Conservation (phyloP, 2,329 filamentous ascomycete genomes). For the Colletotrichum brevisporum region DNA sequence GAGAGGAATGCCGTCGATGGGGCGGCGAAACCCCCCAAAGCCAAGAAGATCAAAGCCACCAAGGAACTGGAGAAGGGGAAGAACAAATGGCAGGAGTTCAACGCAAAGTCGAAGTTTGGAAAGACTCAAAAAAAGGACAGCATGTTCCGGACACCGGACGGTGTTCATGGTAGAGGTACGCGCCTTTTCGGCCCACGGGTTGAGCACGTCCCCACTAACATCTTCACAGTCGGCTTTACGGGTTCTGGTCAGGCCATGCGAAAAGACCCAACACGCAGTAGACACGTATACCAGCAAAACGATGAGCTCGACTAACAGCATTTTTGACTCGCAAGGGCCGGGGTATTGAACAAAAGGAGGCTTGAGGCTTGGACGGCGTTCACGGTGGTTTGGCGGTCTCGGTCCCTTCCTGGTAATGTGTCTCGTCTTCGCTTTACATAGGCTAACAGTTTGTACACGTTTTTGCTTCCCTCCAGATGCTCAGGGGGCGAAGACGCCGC, state of each 20-base stretch:
- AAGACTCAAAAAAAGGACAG: conserved; percentile 86
- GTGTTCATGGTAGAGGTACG: conserved; percentile 87
- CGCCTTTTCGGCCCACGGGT: background rate
- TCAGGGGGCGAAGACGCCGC: conserved; percentile 16
- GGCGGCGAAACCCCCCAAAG: conserved; percentile 78
- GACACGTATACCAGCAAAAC: conserved; percentile 86
- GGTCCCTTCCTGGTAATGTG: conserved; percentile 41
- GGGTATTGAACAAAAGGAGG: conserved; percentile 38
- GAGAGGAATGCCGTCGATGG: conserved; percentile 75
- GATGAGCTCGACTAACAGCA: conserved; percentile 77
- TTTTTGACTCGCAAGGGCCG: conserved; percentile 43
- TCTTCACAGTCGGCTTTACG: conserved; percentile 85
- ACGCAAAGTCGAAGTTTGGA: conserved; percentile 79
- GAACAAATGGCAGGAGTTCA: conserved; percentile 95
- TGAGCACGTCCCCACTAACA: conserved; percentile 26
- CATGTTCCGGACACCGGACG: conserved; percentile 95
- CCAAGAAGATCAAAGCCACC: conserved; percentile 92
- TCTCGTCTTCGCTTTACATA: conserved; percentile 38
- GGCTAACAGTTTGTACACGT: conserved; percentile 38
- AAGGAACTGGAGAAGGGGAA: conserved; percentile 93
- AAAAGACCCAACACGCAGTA: conserved; percentile 85
- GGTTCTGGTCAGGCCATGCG: conserved; percentile 97
- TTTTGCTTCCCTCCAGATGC: conserved; percentile 23
- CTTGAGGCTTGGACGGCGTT: conserved; percentile 43
- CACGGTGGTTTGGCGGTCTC: conserved; percentile 37